phyloP scores from a whole-genome alignment of 371 early-diverging fungal species.

The Blakeslea trispora region DNA sequence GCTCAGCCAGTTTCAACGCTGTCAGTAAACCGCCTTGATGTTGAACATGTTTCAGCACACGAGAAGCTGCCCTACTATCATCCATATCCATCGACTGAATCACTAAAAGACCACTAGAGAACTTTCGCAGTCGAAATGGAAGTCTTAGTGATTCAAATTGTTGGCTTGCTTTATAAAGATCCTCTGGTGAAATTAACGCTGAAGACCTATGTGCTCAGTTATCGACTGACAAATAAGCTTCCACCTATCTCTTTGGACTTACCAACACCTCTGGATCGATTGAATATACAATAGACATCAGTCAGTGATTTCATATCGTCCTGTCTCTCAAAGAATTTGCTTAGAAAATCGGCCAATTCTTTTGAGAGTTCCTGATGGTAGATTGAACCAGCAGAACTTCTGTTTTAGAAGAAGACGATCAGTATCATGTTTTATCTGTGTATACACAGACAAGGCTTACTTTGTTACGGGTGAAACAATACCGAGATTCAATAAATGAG shows the following conservation, averaged over 20 bases:
- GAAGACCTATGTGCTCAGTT: neutral
- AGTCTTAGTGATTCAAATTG: conserved; percentile 67
- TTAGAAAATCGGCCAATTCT: conserved; percentile 82
- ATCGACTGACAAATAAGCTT: neutral
- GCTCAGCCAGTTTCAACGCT: conserved; percentile 69
- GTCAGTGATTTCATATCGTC: conserved; percentile 82
- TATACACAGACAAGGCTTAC: conserved; percentile 40
- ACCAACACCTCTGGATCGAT: conserved; percentile 88
- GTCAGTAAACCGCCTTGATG: conserved; percentile 56
- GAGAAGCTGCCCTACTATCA: conserved; percentile 68
- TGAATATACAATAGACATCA: conserved; percentile 90
- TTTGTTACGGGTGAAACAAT: conserved; percentile 87
- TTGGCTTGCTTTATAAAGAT: conserved; percentile 74
- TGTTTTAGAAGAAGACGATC: conserved; percentile 19
- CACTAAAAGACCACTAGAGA: conserved; percentile 77
- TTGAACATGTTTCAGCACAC: conserved; percentile 60
- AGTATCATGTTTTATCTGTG: neutral
- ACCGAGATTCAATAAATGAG: conserved; percentile 80
- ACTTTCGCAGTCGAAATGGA: conserved; percentile 73
- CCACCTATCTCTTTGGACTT: conserved; percentile 23
- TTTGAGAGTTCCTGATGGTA: conserved; percentile 84
- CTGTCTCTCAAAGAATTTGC: conserved; percentile 58
- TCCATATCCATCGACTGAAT: conserved; percentile 72
- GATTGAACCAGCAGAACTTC: conserved; percentile 81
- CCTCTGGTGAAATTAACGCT: conserved; percentile 87